Conservation (phyloP, 2,329 filamentous ascomycete genomes). For the Juglanconis sp. region DNA sequence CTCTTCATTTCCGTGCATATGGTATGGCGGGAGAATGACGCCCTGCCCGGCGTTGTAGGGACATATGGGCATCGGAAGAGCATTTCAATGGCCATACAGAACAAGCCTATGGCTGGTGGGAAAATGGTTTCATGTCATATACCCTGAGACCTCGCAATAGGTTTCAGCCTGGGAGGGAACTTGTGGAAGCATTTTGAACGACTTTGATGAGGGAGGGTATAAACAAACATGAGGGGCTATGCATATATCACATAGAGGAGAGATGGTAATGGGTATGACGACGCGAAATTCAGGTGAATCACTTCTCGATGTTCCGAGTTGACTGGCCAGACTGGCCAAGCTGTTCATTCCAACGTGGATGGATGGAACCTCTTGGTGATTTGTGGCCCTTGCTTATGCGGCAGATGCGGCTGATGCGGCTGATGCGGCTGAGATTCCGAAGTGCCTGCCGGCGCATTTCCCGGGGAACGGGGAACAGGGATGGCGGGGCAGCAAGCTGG, state of each 20-base stretch:
- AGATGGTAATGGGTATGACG: conserved; percentile 4
- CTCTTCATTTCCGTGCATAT: conserved; percentile 1
- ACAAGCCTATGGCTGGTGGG: background rate
- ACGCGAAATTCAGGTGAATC: too few relatives aligned
- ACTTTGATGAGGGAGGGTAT: background rate
- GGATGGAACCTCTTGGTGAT: too few relatives aligned
- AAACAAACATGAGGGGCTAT: background rate
- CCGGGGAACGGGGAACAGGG: too few relatives aligned
- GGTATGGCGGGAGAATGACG: background rate
- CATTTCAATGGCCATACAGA: background rate
- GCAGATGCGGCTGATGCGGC: too few relatives aligned
- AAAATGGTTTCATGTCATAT: background rate
- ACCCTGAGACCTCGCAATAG: background rate
- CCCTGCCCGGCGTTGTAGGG: conserved; percentile 12
- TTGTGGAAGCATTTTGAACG: background rate
- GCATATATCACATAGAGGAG: background rate
- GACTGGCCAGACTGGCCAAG: too few relatives aligned
- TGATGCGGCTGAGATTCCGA: too few relatives aligned
- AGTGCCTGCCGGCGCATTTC: too few relatives aligned
- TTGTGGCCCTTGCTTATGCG: too few relatives aligned
- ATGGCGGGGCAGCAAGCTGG: too few relatives aligned
- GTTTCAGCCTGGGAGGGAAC: background rate
- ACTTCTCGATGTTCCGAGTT: too few relatives aligned
- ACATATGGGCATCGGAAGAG: background rate
- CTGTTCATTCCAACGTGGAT: too few relatives aligned